A percentile compares a stretch with the other conserved stretches of the same genome.
Evolutionary conservation across 805 yeast species (phyloP).

Genomic region (Starmera caribaea): DNA sequence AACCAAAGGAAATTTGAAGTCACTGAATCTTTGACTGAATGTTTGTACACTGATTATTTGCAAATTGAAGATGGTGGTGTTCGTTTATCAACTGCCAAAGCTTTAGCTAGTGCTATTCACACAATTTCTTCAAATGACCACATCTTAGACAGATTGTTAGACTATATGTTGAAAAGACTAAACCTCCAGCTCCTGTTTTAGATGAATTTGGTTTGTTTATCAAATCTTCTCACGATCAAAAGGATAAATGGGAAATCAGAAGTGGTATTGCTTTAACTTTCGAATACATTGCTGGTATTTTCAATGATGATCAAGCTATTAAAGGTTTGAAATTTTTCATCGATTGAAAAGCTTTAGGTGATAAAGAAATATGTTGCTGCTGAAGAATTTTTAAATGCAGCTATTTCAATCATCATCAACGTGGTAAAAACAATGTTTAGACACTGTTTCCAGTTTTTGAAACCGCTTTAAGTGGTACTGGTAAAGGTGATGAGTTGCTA

Average conservation of each 20-base stretch:
- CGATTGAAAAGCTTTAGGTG: constrained; percentile 60
- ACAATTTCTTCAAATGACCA: constrained; percentile 17
- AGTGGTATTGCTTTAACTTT: constrained; percentile 71
- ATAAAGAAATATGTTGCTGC: constrained; percentile 62
- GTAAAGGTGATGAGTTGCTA: constrained; percentile 45
- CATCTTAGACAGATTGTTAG: constrained; percentile 37
- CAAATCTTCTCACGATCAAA: constrained; percentile 47
- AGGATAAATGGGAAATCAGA: constrained; percentile 79
- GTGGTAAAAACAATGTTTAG: constrained; percentile 65
- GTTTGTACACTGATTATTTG: constrained; percentile 41
- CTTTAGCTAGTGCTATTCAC: constrained; percentile 52
- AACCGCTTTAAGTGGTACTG: constrained; percentile 32
- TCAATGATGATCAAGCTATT: constrained; percentile 28
- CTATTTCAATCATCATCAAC: constrained; percentile 56
- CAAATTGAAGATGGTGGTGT: constrained; percentile 53
- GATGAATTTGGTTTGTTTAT: constrained; percentile 78
- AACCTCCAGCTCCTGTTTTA: constrained; percentile 65
- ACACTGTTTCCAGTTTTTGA: constrained; percentile 76
- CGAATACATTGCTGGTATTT: constrained; percentile 41
- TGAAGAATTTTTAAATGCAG: constrained; percentile 84
- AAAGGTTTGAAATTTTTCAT: constrained; percentile 57
- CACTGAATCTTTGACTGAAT: constrained; percentile 31
- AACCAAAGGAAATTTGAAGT: constrained; percentile 54
- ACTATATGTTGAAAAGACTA: constrained; percentile 48
- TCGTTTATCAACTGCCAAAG: constrained; percentile 61